A percentile compares a stretch with the other conserved stretches of the same genome.
Conservation (phyloP, 306 rosid species). For the Phaseolus lunatus region DNA sequence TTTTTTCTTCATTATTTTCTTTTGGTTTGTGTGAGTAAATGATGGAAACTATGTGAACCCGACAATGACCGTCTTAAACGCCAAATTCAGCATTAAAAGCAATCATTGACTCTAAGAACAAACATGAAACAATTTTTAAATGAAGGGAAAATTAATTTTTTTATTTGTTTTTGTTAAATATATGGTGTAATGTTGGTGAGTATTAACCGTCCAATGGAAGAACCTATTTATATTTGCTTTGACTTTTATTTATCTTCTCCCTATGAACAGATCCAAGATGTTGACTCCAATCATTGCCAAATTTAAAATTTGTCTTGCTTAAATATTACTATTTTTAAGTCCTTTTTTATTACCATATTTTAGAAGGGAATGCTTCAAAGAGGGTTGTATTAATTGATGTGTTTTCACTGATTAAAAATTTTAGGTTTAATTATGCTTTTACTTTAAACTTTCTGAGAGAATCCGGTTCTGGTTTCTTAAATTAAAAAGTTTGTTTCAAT, state of each 20-base stretch:
- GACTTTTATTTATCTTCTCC: constrained; percentile 44
- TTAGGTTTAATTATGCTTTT: too few relatives aligned
- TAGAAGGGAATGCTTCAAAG: background rate
- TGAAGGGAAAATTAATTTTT: background rate
- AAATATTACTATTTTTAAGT: background rate
- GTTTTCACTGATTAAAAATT: background rate
- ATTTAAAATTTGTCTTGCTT: constrained; percentile 37
- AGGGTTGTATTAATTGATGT: background rate
- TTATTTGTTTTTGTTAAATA: background rate
- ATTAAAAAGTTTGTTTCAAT: too few relatives aligned
- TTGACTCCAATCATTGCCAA: constrained; percentile 46
- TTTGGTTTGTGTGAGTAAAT: constrained; percentile 9
- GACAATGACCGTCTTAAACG: constrained; percentile 51
- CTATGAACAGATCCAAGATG: constrained; percentile 15
- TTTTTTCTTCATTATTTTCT: background rate
- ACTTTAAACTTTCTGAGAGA: too few relatives aligned
- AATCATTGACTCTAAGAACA: constrained; percentile 47
- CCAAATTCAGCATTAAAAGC: constrained; percentile 46
- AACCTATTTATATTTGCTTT: constrained; percentile 50
- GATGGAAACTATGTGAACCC: constrained; percentile 46
- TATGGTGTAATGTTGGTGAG: constrained; percentile 29
- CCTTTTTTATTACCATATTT: background rate
- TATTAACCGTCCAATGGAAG: constrained; percentile 45
- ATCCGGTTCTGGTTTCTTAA: too few relatives aligned
- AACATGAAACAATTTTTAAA: constrained; percentile 28